Evolutionary conservation across 306 rosid species (phyloP), one percentile per base, ranked within the genome.

Genomic region (Cucumis melo): DNA sequence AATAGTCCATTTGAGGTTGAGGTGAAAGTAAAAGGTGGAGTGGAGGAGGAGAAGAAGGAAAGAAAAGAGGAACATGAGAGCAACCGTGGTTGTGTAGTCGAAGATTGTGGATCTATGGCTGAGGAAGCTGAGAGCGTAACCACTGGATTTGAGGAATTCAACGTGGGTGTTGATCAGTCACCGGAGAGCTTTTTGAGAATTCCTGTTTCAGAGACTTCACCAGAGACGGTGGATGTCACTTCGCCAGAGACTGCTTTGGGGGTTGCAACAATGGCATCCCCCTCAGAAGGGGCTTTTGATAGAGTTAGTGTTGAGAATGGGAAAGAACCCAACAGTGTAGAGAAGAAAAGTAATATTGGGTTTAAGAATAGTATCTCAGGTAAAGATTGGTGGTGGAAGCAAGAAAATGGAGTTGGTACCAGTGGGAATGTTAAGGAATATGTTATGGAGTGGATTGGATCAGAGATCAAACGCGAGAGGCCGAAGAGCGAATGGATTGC

Each of bases 381-480:
- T 78, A 91, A 75, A 78, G 97, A 90, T 79, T 89, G 86, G 93
- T 87, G 96, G 97, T 82, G 89, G 92, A 87, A 82, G 79, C 92
- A 93, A 24, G 93, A 93, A 21, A 85, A 61, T 67, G 90, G 81
- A 57, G 74, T 13, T 79, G 86, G 65, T 21, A 86, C 62, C 77
- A 78, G 74, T 81, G 84, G 83, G 88, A 86, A 72, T 73, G 94
- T 88, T 66, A 93, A 92, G 90, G 96, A 88, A 81, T 92, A 90
- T 75, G 98, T 95, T 44, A 88, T 89, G 92, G 96, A 90, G 56
- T 95, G 99, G 99, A 89, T 95, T 75, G 97, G 98, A 14, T 87
- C 87, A 21, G 99, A 94, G 67, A 86, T 90, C 41, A 86, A 86
- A 46, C 87, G 75, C 51, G 96, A 87, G 55, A 83, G 83, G 81